A percentile compares a stretch with the other conserved stretches of the same genome.
Conservation (phyloP, 2,329 filamentous ascomycete species). For the Juglanconis sp. region DNA sequence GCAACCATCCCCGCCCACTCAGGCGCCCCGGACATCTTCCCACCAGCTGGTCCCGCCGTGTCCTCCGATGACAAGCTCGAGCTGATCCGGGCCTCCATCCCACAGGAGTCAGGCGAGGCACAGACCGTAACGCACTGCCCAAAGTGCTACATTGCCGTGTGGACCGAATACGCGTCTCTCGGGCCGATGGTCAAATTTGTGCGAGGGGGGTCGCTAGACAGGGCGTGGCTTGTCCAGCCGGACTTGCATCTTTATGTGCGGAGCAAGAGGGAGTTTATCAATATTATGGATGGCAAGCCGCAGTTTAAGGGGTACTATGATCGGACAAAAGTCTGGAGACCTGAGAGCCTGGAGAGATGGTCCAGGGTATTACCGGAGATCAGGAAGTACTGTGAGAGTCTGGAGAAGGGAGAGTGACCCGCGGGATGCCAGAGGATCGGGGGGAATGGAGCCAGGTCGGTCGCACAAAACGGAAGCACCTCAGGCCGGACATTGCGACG, state of each 20-base stretch:
- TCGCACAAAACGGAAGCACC: too few species aligned
- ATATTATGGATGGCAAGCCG: slow-evolving; percentile 32
- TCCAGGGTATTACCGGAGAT: slow-evolving; percentile 23
- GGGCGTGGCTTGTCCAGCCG: slow-evolving; percentile 34
- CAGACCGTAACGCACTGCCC: slow-evolving; percentile 42
- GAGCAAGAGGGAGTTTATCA: slow-evolving; percentile 36
- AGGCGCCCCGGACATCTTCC: slow-evolving; percentile 6
- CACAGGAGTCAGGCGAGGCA: slow-evolving; percentile 37
- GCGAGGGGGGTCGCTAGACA: slow-evolving; percentile 43
- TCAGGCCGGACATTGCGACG: background rate
- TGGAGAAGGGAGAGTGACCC: background rate
- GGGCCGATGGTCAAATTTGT: slow-evolving; percentile 34
- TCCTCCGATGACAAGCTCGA: background rate
- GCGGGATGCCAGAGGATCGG: background rate
- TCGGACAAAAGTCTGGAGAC: slow-evolving; percentile 29
- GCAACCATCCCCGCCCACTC: slow-evolving; percentile 21
- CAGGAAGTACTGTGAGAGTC: slow-evolving; percentile 4
- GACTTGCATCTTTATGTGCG: slow-evolving; percentile 43
- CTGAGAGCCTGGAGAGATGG: slow-evolving; percentile 30
- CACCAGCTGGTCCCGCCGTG: slow-evolving; percentile 7
- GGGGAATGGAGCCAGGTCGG: too few species aligned
- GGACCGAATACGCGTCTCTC: slow-evolving; percentile 37
- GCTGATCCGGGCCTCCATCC: slow-evolving; percentile 24
- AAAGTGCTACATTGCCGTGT: slow-evolving; percentile 37
- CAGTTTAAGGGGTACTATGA: slow-evolving; percentile 36